These are phyloP conservation scores for Penicillium waksmanii DNA, from an alignment of 495 filamentous ascomycete species.

Conservation along the genomic window DNA sequence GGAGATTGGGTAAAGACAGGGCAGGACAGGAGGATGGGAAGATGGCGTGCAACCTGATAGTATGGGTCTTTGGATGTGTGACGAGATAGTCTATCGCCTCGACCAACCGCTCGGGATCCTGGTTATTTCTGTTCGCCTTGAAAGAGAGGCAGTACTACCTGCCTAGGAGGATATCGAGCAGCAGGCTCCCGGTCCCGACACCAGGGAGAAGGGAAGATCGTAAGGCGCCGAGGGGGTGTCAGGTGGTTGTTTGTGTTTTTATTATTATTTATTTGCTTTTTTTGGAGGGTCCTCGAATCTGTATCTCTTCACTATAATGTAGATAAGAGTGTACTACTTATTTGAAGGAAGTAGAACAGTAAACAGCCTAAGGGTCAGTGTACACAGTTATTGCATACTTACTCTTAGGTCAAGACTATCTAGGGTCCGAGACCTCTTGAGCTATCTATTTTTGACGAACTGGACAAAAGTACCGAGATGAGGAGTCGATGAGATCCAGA, in stretches of 20 bases:
- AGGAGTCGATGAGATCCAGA: conserved; percentile 9
- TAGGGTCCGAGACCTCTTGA: neutral
- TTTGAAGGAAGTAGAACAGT: too few species aligned
- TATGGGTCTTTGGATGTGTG: neutral
- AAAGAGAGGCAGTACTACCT: conserved; percentile 12
- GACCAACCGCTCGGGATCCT: conserved; percentile 3
- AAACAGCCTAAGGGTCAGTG: too few species aligned
- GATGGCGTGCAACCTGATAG: neutral
- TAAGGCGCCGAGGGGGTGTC: conserved; percentile 13
- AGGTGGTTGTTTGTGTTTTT: conserved; percentile 11
- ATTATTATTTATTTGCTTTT: neutral
- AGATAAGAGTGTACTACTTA: too few species aligned
- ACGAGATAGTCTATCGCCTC: conserved; percentile 4
- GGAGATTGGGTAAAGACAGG: too few species aligned
- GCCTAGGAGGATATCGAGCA: conserved; percentile 19
- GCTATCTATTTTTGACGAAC: conserved; percentile 2
- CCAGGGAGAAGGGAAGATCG: conserved; percentile 12
- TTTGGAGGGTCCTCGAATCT: neutral
- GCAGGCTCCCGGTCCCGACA: conserved; percentile 14
- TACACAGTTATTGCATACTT: too few species aligned
- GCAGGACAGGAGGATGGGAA: neutral
- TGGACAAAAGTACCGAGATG: conserved; percentile 8
- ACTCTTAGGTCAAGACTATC: too few species aligned
- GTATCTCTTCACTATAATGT: too few species aligned
- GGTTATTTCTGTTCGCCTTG: neutral